These are phyloP conservation scores for Phytophthora cajani DNA, from an alignment of 352 stramenopile species.

Conservation along the genomic window DNA sequence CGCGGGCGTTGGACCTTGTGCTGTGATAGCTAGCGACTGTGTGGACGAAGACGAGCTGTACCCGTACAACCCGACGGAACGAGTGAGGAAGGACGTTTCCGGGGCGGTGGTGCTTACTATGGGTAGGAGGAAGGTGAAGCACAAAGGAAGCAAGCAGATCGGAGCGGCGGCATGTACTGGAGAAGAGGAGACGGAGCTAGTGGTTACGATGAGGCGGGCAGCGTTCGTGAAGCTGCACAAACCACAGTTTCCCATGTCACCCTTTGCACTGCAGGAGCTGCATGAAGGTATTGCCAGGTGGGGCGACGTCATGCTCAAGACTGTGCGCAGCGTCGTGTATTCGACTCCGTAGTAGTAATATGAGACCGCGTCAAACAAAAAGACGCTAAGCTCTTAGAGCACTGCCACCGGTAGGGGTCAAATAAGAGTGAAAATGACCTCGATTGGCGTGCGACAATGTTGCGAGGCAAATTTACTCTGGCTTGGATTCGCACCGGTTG, in stretches of 20 bases:
- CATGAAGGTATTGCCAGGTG: constrained; percentile 36
- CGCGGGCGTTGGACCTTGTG: constrained; percentile 15
- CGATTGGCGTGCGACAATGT: too few species aligned
- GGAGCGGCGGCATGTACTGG: not conserved
- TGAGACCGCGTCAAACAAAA: too few species aligned
- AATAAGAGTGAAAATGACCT: too few species aligned
- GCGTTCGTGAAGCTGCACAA: constrained; percentile 39
- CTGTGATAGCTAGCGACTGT: constrained; percentile 31
- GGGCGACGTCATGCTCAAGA: constrained; percentile 48
- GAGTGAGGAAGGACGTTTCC: constrained; percentile 43
- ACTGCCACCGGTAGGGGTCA: too few species aligned
- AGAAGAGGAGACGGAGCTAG: constrained; percentile 31
- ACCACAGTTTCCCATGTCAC: constrained; percentile 27
- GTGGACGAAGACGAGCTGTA: constrained; percentile 52
- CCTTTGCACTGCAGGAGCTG: constrained; percentile 34
- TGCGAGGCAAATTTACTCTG: too few species aligned
- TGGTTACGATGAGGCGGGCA: constrained; percentile 37
- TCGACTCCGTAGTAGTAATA: constrained; percentile 21
- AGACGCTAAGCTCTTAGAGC: too few species aligned
- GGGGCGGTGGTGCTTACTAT: constrained; percentile 29
- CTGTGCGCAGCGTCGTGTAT: constrained; percentile 38
- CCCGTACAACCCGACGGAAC: constrained; percentile 39
- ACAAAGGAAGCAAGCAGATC: constrained; percentile 11
- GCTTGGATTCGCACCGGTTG: too few species aligned
- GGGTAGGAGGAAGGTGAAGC: constrained; percentile 19